Conservation (phyloP, 2,329 filamentous ascomycete species). For the Dactylellina haptotyla region DNA sequence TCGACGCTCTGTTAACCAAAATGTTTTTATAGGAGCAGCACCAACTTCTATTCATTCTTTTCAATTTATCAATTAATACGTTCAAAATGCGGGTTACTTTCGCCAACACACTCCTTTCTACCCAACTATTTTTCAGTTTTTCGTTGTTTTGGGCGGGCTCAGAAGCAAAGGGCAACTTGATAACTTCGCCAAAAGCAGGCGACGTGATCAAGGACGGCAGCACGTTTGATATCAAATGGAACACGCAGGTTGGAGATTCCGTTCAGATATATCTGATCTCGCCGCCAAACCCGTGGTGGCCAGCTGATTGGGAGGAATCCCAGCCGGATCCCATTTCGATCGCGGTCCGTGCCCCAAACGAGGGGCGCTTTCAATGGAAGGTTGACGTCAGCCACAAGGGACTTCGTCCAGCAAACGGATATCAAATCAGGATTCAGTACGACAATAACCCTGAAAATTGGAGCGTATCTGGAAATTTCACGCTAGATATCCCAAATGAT, state of each 20-base stretch:
- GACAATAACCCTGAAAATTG: not conserved
- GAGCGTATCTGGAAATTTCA: not conserved
- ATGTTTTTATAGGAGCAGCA: too few relatives aligned
- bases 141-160: not conserved
- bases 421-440: not conserved
- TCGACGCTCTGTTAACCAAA: too few relatives aligned
- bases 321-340: not conserved
- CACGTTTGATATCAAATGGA: slow-evolving; percentile 6
- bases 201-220: not conserved
- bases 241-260: not conserved
- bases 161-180: not conserved
- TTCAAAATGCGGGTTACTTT: too few relatives aligned
- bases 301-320: not conserved
- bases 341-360: not conserved
- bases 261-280: not conserved
- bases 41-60: too few relatives aligned
- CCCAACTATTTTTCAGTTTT: not conserved
- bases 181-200: not conserved
- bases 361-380: not conserved
- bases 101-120: not conserved
- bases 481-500: not conserved
- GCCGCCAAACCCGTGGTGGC: not conserved
- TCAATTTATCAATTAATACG: not conserved
- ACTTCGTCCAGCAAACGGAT: not conserved
- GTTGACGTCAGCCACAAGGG: not conserved